phyloP scores from a whole-genome alignment of 1,284 basidiomycete genomes.

The Neonothopanus nambi region DNA sequence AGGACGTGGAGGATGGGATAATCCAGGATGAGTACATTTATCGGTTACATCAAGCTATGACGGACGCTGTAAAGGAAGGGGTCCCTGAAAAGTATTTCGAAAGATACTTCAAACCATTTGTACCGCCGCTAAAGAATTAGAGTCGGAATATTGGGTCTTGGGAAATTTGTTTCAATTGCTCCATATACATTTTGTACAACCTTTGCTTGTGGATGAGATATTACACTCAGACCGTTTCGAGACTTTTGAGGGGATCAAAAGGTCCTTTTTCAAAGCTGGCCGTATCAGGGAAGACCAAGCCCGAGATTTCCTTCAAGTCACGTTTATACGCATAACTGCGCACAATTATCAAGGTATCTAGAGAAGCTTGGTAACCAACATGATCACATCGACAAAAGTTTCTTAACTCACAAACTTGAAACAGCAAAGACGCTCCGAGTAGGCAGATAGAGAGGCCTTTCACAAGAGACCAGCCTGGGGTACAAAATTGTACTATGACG shows the following conservation, averaged over 20 bases:
- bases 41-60: slow-evolving; percentile 43
- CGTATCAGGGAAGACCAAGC: slow-evolving; percentile 9
- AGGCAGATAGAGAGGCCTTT: slow-evolving; percentile 15
- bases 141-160: not conserved
- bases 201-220: too few species aligned
- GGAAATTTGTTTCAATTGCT: not conserved
- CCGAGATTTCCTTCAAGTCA: slow-evolving; percentile 14
- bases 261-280: not conserved
- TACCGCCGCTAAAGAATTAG: not conserved
- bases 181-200: too few species aligned
- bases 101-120: slow-evolving; percentile 39
- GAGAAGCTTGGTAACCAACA: not conserved
- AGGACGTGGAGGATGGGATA: slow-evolving; percentile 28
- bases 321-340: slow-evolving; percentile 15
- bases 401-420: slow-evolving; percentile 15
- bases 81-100: slow-evolving; percentile 42
- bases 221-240: too few species aligned
- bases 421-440: slow-evolving; percentile 8
- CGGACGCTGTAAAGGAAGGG: slow-evolving; percentile 37
- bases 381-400: not conserved
- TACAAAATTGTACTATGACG: slow-evolving; percentile 18
- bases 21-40: slow-evolving; percentile 41
- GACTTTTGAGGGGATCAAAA: not conserved
- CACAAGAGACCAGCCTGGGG: slow-evolving; percentile 17
- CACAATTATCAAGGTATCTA: slow-evolving; percentile 17